A percentile compares a stretch with the other conserved stretches of the same genome.
Conservation (phyloP, 2,329 filamentous ascomycete genomes). For the Ceratocystis ficicola region DNA sequence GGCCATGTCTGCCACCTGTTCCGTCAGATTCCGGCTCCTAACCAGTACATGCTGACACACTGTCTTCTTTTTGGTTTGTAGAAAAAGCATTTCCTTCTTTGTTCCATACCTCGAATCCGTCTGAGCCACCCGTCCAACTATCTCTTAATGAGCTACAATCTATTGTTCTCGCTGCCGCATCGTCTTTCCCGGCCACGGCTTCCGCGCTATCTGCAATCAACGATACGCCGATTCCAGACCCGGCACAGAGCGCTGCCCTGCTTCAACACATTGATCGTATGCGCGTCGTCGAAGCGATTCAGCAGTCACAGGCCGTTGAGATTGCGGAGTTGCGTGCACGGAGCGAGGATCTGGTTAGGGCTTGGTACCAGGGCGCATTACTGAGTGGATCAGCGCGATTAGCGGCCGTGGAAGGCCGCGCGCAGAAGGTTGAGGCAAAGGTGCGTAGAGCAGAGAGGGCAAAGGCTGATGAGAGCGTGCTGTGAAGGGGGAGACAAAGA, state of each 20-base stretch:
- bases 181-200: conserved; percentile 43
- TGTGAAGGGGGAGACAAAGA: conserved; percentile 23
- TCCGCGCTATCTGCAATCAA: conserved; percentile 46
- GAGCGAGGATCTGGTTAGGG: conserved; percentile 50
- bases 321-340: conserved; percentile 50
- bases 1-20: neutral
- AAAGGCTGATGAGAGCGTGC: conserved; percentile 38
- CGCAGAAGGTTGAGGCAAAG: conserved; percentile 52
- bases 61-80: conserved; percentile 25
- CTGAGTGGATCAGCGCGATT: conserved; percentile 56
- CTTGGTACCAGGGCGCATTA: conserved; percentile 64
- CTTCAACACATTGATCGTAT: conserved; percentile 50
- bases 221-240: conserved; percentile 46
- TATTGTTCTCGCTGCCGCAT: conserved; percentile 44
- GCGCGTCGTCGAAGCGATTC: conserved; percentile 46
- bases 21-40: neutral
- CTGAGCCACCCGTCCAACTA: conserved; percentile 41
- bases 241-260: conserved; percentile 43
- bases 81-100: conserved; percentile 44
- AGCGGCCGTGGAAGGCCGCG: conserved; percentile 56
- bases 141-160: conserved; percentile 40
- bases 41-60: neutral
- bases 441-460: conserved; percentile 53
- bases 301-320: conserved; percentile 49
- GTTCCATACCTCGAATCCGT: conserved; percentile 38